A percentile compares a stretch with the other conserved stretches of the same genome.
Conservation (phyloP, 2,329 filamentous ascomycete genomes). For the Trichoderma lentiforme region DNA sequence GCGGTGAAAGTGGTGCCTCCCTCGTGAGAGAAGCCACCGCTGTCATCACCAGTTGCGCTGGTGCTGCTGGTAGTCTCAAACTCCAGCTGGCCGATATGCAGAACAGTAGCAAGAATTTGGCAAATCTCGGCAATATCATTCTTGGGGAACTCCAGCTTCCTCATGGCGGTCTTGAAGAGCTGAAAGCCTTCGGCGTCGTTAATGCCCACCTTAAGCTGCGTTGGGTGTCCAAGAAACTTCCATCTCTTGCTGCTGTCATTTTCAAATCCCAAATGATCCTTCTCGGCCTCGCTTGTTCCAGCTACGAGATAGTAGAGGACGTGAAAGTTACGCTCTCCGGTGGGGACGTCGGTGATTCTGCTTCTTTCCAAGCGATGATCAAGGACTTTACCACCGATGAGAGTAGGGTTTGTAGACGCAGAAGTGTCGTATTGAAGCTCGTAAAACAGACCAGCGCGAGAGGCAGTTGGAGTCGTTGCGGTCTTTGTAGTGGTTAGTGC, state of each 20-base stretch:
- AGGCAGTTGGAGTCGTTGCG: conserved; percentile 89
- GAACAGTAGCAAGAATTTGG: conserved; percentile 85
- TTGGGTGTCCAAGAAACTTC: conserved; percentile 94
- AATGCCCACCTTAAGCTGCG: conserved; percentile 93
- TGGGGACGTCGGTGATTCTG: conserved; percentile 85
- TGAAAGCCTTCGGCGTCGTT: conserved; percentile 95
- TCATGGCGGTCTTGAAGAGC: conserved; percentile 91
- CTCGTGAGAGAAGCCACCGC: conserved; percentile 93
- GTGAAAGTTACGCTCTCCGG: conserved; percentile 95
- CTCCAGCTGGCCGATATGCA: conserved; percentile 97
- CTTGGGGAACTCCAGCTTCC: conserved; percentile 90
- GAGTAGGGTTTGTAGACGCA: conserved; percentile 74
- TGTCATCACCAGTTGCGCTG: conserved; percentile 78
- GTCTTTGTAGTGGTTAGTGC: conserved; percentile 96
- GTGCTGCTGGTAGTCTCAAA: conserved; percentile 82
- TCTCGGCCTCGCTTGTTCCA: conserved; percentile 87
- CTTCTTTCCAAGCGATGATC: conserved; percentile 92
- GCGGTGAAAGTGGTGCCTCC: conserved; percentile 80
- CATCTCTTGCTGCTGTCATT: conserved; percentile 70
- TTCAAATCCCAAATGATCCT: conserved; percentile 71
- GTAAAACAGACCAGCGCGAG: conserved; percentile 91
- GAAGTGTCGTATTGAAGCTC: conserved; percentile 96
- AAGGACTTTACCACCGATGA: conserved; percentile 91
- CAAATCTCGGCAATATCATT: conserved; percentile 96
- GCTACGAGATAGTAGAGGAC: conserved; percentile 92